Conservation (phyloP, 345 rosid species). For the Sapria himalayana region DNA sequence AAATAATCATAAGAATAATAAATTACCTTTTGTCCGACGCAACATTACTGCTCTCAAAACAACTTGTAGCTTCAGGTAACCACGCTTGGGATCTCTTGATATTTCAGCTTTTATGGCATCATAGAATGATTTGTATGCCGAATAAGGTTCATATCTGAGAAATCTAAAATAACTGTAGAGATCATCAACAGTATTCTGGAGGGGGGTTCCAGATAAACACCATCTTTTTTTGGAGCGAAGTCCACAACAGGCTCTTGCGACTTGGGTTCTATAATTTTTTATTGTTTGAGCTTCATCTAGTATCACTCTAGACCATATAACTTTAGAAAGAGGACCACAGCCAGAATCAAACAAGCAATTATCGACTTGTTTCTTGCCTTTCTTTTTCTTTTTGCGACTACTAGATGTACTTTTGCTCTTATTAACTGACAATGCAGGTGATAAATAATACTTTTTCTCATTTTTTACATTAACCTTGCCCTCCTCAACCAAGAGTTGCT, state of each 20-base stretch:
- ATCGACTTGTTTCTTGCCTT: constrained; percentile 35
- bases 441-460: constrained; percentile 38
- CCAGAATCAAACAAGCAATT: constrained; percentile 35
- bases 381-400: constrained; percentile 38
- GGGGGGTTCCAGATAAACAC: constrained; percentile 99
- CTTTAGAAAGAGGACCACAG: constrained; percentile 61
- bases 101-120: constrained; percentile 45
- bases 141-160: constrained; percentile 73
- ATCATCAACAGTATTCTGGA: constrained; percentile 83
- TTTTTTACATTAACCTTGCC: constrained; percentile 52
- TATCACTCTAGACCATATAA: constrained; percentile 65
- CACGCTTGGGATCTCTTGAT: constrained; percentile 41
- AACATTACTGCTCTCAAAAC: constrained; percentile 74
- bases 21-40: constrained; percentile 92
- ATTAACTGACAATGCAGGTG: constrained; percentile 35
- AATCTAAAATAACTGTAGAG: constrained; percentile 92
- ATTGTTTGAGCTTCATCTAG: constrained; percentile 99
- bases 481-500: constrained; percentile 56
- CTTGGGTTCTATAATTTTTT: constrained; percentile 91
- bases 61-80: constrained; percentile 90
- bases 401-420: constrained; percentile 28
- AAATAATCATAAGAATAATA: no score
- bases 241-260: constrained; percentile 88
- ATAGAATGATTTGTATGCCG: constrained; percentile 41
- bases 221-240: constrained; percentile 91